phyloP scores from a whole-genome alignment of 2,329 filamentous ascomycete species.

The Pseudogymnoascus sp. region DNA sequence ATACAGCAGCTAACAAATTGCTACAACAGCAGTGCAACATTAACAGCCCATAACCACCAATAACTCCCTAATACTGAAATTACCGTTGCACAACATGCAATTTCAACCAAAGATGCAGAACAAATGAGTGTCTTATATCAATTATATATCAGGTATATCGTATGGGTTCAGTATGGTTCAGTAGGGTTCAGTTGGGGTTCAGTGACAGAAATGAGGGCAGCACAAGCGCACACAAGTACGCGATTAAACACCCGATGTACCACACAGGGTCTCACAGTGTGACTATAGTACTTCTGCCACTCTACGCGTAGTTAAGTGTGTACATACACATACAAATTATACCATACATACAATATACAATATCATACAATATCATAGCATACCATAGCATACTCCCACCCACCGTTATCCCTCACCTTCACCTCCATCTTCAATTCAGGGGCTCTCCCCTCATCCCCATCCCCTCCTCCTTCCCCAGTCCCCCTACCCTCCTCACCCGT shows the following conservation, averaged over 20 bases:
- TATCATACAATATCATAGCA: too few species aligned
- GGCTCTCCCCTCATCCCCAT: too few species aligned
- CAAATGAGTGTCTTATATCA: background rate
- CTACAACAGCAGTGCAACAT: background rate
- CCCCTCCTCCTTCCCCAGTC: too few species aligned
- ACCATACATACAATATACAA: too few species aligned
- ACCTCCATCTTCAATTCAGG: too few species aligned
- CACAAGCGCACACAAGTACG: background rate
- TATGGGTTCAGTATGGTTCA: background rate
- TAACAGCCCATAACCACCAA: background rate
- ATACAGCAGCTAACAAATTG: background rate
- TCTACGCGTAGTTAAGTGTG: background rate
- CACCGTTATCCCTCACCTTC: too few species aligned
- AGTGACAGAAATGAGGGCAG: background rate
- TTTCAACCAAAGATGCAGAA: background rate
- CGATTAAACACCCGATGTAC: background rate
- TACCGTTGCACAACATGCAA: background rate
- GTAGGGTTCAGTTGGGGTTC: background rate
- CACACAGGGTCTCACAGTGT: background rate
- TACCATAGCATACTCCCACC: too few species aligned
- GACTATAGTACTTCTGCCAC: background rate
- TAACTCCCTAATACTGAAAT: background rate
- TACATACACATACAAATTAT: too few species aligned
- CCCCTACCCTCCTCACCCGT: too few species aligned
- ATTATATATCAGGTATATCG: background rate